These are phyloP conservation scores for Juncus inflexus DNA, from an alignment of 176 grass and related monocot species.

Conservation along the genomic window DNA sequence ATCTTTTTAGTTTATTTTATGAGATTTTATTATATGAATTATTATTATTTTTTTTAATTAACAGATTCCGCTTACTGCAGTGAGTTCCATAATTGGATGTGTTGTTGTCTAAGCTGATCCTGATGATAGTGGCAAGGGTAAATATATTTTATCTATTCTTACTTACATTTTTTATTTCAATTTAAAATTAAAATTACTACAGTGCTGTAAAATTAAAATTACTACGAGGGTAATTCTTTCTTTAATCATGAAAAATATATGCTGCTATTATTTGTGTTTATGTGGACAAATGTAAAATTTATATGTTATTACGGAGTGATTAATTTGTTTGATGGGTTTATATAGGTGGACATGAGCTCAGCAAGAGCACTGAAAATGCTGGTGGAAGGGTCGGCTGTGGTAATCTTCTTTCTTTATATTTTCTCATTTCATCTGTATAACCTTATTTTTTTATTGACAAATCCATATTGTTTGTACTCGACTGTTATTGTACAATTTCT, in stretches of 20 bases:
- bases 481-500: no score
- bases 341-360: constrained; percentile 89
- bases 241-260: neutral
- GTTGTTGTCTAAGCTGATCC: constrained; percentile 48
- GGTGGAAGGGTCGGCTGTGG: constrained; percentile 84
- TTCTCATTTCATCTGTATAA: neutral
- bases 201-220: no score
- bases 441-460: neutral
- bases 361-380: constrained; percentile 89
- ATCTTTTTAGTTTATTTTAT: no score
- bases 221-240: no score
- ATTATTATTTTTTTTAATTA: constrained; percentile 1
- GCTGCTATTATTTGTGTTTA: neutral
- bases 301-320: neutral
- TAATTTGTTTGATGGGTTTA: neutral
- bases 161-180: neutral
- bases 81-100: constrained; percentile 35
- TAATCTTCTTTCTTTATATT: constrained; percentile 18
- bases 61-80: constrained; percentile 34
- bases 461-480: no score
- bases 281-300: neutral
- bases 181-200: neutral
- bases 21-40: no score
- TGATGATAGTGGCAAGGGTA: constrained; percentile 50
- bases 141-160: neutral